Evolutionary conservation across 2,329 filamentous ascomycete species (phyloP), one percentile per base, ranked within the genome.

Genomic region (Alternaria alternata): DNA sequence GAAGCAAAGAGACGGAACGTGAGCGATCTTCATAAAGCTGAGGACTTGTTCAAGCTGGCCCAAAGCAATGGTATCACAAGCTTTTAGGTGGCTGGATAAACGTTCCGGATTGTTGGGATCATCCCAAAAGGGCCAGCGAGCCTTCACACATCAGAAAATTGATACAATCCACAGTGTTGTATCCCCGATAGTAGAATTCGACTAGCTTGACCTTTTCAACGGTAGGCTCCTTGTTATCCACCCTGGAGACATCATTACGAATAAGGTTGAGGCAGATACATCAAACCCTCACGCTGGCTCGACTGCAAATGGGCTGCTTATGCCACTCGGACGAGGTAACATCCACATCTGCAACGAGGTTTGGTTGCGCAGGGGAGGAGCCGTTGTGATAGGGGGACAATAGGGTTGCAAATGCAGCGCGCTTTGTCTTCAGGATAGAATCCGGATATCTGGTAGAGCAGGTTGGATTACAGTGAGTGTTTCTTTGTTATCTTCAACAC

Each of bases 381-480:
- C 20, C 7, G 32, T 24, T 16, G 11, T 36, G 30, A 22, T 11
- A 49, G 16, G 20, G 32, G 7, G 46, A 41, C 16, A 46, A 32
- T 41, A 36, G 49, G 49, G 32, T 24, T 42, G 54, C 12, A 24
- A 41, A 36, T 42, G 22, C 14, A 22, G 38, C 32, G 30, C 16
- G 26, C 43, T 52, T 30, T 41, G 43, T 42, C 22, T 26, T 12
- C 28, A 20, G 32, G 18, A 28, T 24, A 34, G 41, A 14, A 39
- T 53, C 28, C 34, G 47, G 28, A 28, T 14, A n/a, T 16, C 6
- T n/a, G 18, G 20, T 11, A 24, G 38, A n/a, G 43, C 55, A 51
- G 32, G 46, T 51, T 57, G 63, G 58, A 60, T 42, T 66, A 64
- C 32, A 61, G 65, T 68, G 52, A 64, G 65, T 67, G 16, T 43